Evolutionary conservation across 306 rosid species (phyloP), one percentile per base, ranked within the genome.

Genomic region (Prunus davidiana): DNA sequence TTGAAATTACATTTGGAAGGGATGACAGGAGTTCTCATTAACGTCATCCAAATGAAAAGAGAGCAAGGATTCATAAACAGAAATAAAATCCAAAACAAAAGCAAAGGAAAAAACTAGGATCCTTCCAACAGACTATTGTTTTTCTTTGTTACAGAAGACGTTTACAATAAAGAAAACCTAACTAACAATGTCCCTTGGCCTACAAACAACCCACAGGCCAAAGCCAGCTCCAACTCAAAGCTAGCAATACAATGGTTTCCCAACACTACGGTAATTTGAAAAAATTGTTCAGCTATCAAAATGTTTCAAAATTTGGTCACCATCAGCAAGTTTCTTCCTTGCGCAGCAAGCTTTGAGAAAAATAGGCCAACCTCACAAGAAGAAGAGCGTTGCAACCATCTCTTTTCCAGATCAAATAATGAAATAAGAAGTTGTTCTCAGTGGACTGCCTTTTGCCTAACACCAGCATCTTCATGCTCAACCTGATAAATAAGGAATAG

Each of bases 401-500:
- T 66, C 3, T 49, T 74, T 61, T 55, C 45, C 30, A 8, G 50
- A 71, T 52, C 34, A 25, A 70, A 55, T 28, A 67, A 60, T 69
- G 52, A 57, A 76, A 27, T 14, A 27, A 43, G 57, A 22, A 22
- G 15, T 69, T 52, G 25, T 81, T 73, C 38, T 80, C 82, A 88
- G n/a, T 83, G 87, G 22, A 82, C 85, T 28, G 56, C 63, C 87
- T 78, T 87, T 78, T 84, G 90, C 70, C 92, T 85, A 75, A 79
- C 88, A 8, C 49, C 79, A 3, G 60, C 84, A 70, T 79, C 89
- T 63, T 90, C 98, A 16, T 67, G 79, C 88, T 84, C 90, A 58
- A 84, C 78, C 90, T 87, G 69, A 58, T 62, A 76, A 66, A 60
- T 18, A 54, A 47, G 45, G 34, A 50, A 47, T 22, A 5, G 12